Evolutionary conservation across 2,329 filamentous ascomycete species (phyloP), one percentile per base, ranked within the genome.

Genomic region (Colletotrichum liriopes): DNA sequence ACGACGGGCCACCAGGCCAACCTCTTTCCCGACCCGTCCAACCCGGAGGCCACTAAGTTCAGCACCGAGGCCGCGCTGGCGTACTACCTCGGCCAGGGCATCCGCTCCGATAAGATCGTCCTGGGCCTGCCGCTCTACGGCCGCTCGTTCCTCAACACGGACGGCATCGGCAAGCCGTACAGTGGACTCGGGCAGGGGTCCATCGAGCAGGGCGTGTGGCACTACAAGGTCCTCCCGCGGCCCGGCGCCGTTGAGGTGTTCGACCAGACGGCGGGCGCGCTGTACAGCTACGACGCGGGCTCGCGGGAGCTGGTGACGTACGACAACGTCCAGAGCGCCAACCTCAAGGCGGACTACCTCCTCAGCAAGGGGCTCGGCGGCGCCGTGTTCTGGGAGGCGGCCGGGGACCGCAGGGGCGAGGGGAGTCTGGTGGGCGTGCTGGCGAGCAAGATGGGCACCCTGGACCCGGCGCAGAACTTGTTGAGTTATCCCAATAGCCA

Each of bases 351-450:
- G 0, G 79, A 84, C 11, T 96, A 92, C 77, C 86, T 96, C 74
- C 83, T 84, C 75, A 77, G 83, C 29, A 85, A 86, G 65, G 84
- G 88, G 0, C 86, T 97, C 1, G 94, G 93, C 1, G 94, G 94
- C 16, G 91, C 89, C 0, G 93, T 96, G 86, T 97, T 93, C 88
- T 97, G 94, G 94, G 94, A 97, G 81, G 92, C 90, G 12, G 93
- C 90, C 75, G 91, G 90, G 16, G 94, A 97, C 77, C 84, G 81
- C 74, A 76, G 73, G 0, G 87, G 84, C 41, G 78, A 77, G 1
- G 74, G 76, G 26, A 94, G 92, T 76, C 82, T 96, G 74, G 89
- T 93, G 26, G 79, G 82, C 23, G 86, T 86, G 9, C 78, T 89
- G 73, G 85, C 86, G 3, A 81, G 81, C 49, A 78, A 76, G 4